These are phyloP conservation scores for Paxillus ammoniavirescens DNA, from an alignment of 768 basidiomycete genomes.

Conservation along the genomic window DNA sequence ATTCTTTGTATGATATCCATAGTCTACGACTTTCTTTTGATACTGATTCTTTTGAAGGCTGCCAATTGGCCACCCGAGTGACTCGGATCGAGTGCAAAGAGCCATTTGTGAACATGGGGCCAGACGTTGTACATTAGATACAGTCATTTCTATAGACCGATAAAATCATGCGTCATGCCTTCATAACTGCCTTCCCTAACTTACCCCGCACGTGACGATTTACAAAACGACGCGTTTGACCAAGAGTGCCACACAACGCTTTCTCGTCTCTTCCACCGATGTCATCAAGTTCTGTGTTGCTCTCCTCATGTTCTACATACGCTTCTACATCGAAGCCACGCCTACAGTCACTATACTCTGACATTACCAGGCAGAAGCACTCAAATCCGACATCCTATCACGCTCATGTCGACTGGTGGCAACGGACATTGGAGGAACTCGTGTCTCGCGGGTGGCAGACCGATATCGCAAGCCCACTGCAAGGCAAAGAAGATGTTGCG, in stretches of 20 bases:
- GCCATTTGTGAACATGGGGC: not conserved
- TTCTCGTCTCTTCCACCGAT: slow-evolving; percentile 12
- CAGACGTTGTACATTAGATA: not conserved
- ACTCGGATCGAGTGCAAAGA: not conserved
- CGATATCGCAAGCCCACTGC: slow-evolving; percentile 10
- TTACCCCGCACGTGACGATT: slow-evolving; percentile 9
- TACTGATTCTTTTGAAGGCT: slow-evolving; percentile 9
- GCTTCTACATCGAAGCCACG: slow-evolving; percentile 40
- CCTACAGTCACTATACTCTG: slow-evolving; percentile 82
- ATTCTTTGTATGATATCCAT: slow-evolving; percentile 23
- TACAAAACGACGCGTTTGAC: slow-evolving; percentile 7
- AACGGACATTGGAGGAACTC: slow-evolving; percentile 56
- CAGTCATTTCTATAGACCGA: not conserved
- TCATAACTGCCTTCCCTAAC: too few species aligned
- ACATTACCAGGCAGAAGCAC: slow-evolving; percentile 78
- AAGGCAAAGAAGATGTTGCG: slow-evolving; percentile 14
- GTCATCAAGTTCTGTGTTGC: slow-evolving; percentile 11
- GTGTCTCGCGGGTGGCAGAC: slow-evolving; percentile 58
- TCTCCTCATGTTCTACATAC: slow-evolving; percentile 28
- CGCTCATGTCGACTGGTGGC: slow-evolving; percentile 90
- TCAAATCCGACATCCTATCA: slow-evolving; percentile 83
- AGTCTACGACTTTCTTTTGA: not conserved
- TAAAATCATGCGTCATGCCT: too few species aligned
- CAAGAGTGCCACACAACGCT: not conserved
- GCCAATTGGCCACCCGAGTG: slow-evolving; percentile 20